These are phyloP conservation scores for Cyberlindnera bimundalis DNA, from an alignment of 805 yeast species.

Conservation along the genomic window DNA sequence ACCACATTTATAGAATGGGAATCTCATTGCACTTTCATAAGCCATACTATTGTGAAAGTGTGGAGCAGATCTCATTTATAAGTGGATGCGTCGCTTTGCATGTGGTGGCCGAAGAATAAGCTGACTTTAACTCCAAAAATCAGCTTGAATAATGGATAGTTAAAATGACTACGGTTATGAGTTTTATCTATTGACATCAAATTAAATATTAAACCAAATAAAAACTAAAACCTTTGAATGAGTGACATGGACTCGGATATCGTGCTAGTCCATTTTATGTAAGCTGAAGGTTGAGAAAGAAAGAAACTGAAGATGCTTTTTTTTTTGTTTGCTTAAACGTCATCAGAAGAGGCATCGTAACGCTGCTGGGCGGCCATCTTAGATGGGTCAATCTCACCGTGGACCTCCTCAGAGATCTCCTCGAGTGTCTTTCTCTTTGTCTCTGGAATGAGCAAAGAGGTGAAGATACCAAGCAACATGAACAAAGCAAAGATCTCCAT, in stretches of 20 bases:
- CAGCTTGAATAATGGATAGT: neutral
- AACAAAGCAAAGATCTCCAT: conserved; percentile 92
- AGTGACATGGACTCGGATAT: neutral
- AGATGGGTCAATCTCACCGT: conserved; percentile 67
- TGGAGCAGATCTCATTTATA: no score
- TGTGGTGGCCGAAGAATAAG: no score
- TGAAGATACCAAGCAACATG: conserved; percentile 75
- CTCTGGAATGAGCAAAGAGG: conserved; percentile 75
- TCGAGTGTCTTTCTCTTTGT: conserved; percentile 90
- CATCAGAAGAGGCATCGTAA: conserved; percentile 20
- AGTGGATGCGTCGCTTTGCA: no score
- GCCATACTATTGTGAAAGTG: no score
- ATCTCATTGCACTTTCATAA: no score
- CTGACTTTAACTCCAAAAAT: no score
- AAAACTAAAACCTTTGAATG: neutral
- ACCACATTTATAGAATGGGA: no score
- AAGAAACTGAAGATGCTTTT: no score
- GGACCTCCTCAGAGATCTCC: conserved; percentile 74
- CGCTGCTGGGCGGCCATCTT: conserved; percentile 25
- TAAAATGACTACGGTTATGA: no score
- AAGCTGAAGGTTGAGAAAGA: neutral
- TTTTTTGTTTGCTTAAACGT: conserved; percentile 14
- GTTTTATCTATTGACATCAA: no score
- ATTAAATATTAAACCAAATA: neutral
- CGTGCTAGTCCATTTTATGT: neutral